Evolutionary conservation across 352 stramenopile species (phyloP), one percentile per base, ranked within the genome.

Genomic region (Pythium aristosporum): DNA sequence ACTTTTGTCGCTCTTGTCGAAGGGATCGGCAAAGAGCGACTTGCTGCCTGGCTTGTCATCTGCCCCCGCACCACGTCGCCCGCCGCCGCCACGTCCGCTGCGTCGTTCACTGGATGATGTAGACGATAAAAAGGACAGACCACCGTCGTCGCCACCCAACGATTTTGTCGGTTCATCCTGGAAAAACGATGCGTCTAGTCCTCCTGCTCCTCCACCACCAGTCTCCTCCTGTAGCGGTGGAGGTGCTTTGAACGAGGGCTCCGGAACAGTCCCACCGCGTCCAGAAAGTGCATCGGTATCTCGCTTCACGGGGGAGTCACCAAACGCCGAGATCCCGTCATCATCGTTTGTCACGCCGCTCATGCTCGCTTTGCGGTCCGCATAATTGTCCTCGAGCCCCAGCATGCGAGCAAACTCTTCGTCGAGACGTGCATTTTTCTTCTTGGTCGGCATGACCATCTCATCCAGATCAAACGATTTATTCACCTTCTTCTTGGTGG

Each of bases 391-490:
- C n/a, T 85, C 78, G 0, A 89, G 63, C 0, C 78, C 78, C 3
- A 91, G 55, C 78, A 91, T 89, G 32, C 85, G 77, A 8, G 76
- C 72, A 54, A 91, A 91, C 54, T 91, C 82, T 50, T 76, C 76
- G 48, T 89, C 76, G 8, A 91, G 68, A 12, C 46, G 63, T 10
- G 61, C 65, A 23, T 80, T 87, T 47, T 76, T 80, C 39, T 65
- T 69, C 48, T 65, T 69, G 9, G 57, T 21, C 16, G 55, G 47
- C 20, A 50, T 34, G 20, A 59, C 9, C 32, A 70, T 69, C 41
- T 80, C 67, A 44, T 71, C 57, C 9, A 68, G 32, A 61, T 73
- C 61, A 42, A 64, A 72, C 2, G 25, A 6, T 23, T 36, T 69
- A 20, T 37, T 64, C 15, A 5, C 61, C 32, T 56, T 65, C 12